Evolutionary conservation across 805 yeast genomes (phyloP), one percentile per base, ranked within the genome.

Genomic region (Candida krabiensis): DNA sequence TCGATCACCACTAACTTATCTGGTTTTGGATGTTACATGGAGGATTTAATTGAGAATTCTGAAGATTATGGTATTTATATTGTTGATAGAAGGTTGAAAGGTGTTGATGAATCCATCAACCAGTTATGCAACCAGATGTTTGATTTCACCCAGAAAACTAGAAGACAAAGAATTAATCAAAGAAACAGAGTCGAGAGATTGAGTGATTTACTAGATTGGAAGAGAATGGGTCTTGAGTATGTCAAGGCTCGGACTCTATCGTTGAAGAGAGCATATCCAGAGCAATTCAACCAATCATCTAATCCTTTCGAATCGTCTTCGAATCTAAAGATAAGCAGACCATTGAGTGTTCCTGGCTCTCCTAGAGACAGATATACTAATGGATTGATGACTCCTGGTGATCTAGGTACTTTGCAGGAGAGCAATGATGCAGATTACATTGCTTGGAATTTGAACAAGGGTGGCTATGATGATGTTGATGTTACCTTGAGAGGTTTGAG

Each of bases 1-100:
- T 87, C 96, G 5, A 86, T 91, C 56, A 91, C 99, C 9, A 91
- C 99, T 28, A 91, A 91, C 61, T 69, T 91, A 43, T 87, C 96
- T 2, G 99, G 99, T 1, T 91, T 91, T 60, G 99, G 99, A 34
- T 95, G 98, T 50, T 91, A 91, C 68, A 91, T 91, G 98, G 99
- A 91, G 66, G 97, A 91, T 62, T 73, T 91, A 47, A 91, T 91
- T 61, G 97, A 91, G 60, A 86, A 87, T 55, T 84, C 97, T 14
- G 77, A 84, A 43, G 98, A 93, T 66, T 93, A 93, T 58, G 99
- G 99, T 58, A 93, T 91, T 56, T 93, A 93, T 67, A 87, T 91
- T 50, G 97, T 91, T 35, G 99, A 91, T 65, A 79, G 99, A 61
- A 81, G 97, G 60, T 75, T 83, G 75, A 87, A 89, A 67, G 79